Evolutionary conservation across 2,329 filamentous ascomycete species (phyloP).

Genomic region (Ophiostoma himal-ulmi): DNA sequence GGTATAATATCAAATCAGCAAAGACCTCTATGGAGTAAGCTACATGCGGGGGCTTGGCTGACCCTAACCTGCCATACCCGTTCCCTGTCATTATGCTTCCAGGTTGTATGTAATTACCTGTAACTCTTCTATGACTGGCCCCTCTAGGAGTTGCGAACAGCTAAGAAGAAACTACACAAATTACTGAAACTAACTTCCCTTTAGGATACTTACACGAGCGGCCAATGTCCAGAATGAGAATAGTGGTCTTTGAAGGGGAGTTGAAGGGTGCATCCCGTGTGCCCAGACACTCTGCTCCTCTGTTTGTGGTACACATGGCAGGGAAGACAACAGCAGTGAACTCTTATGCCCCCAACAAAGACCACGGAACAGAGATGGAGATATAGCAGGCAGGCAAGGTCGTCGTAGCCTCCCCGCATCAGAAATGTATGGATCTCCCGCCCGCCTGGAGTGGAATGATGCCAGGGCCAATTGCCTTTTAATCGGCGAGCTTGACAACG

Average conservation of each 20-base stretch:
- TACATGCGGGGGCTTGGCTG: constrained; percentile 6
- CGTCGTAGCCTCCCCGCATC: neutral
- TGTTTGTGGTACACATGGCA: neutral
- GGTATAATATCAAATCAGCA: neutral
- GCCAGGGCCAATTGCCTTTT: neutral
- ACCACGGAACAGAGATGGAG: neutral
- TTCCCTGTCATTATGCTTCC: neutral
- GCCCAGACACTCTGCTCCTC: neutral
- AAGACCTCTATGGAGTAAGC: neutral
- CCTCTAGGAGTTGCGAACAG: neutral
- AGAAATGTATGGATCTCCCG: neutral
- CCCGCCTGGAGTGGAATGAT: neutral
- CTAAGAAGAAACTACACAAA: neutral
- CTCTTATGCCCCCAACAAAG: neutral
- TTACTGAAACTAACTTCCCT: constrained; percentile 1
- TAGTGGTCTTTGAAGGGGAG: neutral
- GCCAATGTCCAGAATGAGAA: neutral
- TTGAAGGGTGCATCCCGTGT: neutral
- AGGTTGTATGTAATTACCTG: constrained; percentile 10
- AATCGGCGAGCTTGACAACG: neutral
- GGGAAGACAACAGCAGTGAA: neutral
- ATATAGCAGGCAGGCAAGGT: neutral
- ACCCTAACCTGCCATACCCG: neutral
- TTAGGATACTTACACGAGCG: constrained; percentile 7
- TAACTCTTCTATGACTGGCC: neutral